These are phyloP conservation scores for Ustilago tritici DNA, from an alignment of 1,284 basidiomycete genomes.

Conservation along the genomic window DNA sequence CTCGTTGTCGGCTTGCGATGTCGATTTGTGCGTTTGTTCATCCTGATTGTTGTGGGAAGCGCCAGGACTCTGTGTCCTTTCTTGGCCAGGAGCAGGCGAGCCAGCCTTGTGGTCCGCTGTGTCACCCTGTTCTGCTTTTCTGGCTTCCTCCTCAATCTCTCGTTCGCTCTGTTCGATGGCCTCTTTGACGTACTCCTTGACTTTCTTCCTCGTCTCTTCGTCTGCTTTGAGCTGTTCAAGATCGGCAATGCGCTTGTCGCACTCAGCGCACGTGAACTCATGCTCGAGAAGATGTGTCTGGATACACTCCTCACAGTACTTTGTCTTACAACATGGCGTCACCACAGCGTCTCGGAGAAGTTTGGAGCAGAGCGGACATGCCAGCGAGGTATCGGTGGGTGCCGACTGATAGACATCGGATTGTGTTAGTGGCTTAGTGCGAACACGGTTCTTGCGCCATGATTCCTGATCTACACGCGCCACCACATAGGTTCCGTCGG, in stretches of 20 bases:
- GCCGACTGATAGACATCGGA: constrained; percentile 65
- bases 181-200: constrained; percentile 64
- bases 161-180: constrained; percentile 64
- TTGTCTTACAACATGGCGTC: constrained; percentile 65
- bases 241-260: constrained; percentile 65
- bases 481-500: constrained; percentile 68
- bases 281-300: constrained; percentile 68
- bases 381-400: constrained; percentile 64
- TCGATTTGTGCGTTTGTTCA: constrained; percentile 37
- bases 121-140: constrained; percentile 29
- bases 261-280: constrained; percentile 68
- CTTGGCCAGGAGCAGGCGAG: constrained; percentile 15
- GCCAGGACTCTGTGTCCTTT: constrained; percentile 24
- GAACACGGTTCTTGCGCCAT: constrained; percentile 63
- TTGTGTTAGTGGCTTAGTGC: constrained; percentile 61
- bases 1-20: constrained; percentile 24
- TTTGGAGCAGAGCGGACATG: constrained; percentile 66
- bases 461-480: constrained; percentile 64
- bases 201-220: constrained; percentile 60
- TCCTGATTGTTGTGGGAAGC: constrained; percentile 39
- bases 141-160: constrained; percentile 54
- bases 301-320: constrained; percentile 68
- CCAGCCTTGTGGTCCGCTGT: constrained; percentile 24
- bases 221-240: constrained; percentile 62
- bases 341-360: constrained; percentile 63